A percentile compares a stretch with the other conserved stretches of the same genome.
These are phyloP conservation scores for Fusarium keratoplasticum DNA, from an alignment of 2,329 filamentous ascomycete species.

Conservation along the genomic window DNA sequence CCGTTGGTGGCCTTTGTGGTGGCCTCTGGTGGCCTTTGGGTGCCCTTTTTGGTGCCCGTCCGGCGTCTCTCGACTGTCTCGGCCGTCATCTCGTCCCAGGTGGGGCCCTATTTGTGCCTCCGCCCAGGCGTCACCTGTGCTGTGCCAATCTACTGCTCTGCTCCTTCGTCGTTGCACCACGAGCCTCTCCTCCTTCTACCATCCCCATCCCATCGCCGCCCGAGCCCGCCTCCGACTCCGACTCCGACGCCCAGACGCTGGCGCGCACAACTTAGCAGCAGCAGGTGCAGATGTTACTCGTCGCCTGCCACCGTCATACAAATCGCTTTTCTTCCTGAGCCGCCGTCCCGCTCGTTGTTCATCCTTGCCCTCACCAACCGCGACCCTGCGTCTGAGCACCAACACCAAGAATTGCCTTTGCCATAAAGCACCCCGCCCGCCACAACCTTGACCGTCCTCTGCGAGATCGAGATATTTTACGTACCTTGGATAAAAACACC, in stretches of 20 bases:
- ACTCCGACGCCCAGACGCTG: constrained; percentile 43
- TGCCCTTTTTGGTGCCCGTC: constrained; percentile 36
- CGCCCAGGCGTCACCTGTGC: constrained; percentile 47
- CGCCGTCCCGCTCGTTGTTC: constrained; percentile 34
- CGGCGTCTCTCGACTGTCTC: constrained; percentile 44
- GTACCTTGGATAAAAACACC: constrained; percentile 9
- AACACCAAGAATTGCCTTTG: constrained; percentile 41
- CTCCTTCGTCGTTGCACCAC: constrained; percentile 47
- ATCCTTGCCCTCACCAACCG: constrained; percentile 31
- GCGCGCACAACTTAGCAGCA: constrained; percentile 41
- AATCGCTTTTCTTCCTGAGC: constrained; percentile 43
- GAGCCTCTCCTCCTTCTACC: constrained; percentile 45
- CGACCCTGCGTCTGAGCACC: constrained; percentile 43
- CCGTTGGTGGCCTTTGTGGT: constrained; percentile 41
- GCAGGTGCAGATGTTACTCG: constrained; percentile 45
- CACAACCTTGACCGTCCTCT: constrained; percentile 38
- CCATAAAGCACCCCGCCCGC: constrained; percentile 45
- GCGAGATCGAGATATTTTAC: constrained; percentile 32
- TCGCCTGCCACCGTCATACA: constrained; percentile 45
- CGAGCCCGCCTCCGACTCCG: constrained; percentile 33
- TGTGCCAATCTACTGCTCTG: constrained; percentile 46
- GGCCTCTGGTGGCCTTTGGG: constrained; percentile 33
- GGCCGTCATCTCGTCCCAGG: constrained; percentile 48
- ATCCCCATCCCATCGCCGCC: constrained; percentile 44
- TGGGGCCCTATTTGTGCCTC: constrained; percentile 48